Evolutionary conservation across 805 yeast species (phyloP).

Genomic region (Yarrowia sp.): DNA sequence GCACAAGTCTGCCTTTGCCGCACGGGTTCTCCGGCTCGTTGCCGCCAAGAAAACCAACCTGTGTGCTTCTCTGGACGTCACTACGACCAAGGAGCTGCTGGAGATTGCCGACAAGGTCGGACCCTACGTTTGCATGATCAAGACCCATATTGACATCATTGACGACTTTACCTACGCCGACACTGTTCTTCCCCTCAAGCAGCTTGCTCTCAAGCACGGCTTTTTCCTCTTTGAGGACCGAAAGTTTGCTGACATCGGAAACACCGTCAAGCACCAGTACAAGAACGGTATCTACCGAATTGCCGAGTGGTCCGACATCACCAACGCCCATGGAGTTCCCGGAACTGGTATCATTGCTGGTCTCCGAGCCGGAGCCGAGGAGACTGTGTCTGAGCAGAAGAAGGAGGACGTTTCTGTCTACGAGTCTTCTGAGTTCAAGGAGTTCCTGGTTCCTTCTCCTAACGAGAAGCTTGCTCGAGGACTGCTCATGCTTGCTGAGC

Average conservation of each 20-base stretch:
- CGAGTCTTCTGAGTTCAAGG: not conserved
- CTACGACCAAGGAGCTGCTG: constrained; percentile 73
- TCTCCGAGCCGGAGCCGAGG: constrained; percentile 69
- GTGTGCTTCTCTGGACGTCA: constrained; percentile 93
- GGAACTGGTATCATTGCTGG: constrained; percentile 93
- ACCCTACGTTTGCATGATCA: constrained; percentile 86
- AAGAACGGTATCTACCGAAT: constrained; percentile 85
- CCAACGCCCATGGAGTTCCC: constrained; percentile 96
- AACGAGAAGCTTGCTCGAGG: constrained; percentile 51
- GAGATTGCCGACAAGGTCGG: constrained; percentile 74
- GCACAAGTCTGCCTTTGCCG: constrained; percentile 79
- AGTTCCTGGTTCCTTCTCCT: constrained; percentile 12
- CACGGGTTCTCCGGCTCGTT: constrained; percentile 69
- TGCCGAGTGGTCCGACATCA: constrained; percentile 93
- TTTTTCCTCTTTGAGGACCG: constrained; percentile 95
- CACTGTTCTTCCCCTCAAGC: constrained; percentile 72
- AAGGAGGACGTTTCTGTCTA: not conserved
- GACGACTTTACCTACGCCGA: constrained; percentile 82
- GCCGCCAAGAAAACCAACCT: constrained; percentile 78
- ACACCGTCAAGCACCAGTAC: constrained; percentile 93
- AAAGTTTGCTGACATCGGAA: constrained; percentile 97
- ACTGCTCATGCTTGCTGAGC: constrained; percentile 89
- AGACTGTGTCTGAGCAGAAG: constrained; percentile 54
- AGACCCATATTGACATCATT: constrained; percentile 91
- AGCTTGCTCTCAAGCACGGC: constrained; percentile 72